A percentile compares a stretch with the other conserved stretches of the same genome.
Conservation (phyloP, 495 filamentous ascomycete species). For the Penicillium cataractarum region DNA sequence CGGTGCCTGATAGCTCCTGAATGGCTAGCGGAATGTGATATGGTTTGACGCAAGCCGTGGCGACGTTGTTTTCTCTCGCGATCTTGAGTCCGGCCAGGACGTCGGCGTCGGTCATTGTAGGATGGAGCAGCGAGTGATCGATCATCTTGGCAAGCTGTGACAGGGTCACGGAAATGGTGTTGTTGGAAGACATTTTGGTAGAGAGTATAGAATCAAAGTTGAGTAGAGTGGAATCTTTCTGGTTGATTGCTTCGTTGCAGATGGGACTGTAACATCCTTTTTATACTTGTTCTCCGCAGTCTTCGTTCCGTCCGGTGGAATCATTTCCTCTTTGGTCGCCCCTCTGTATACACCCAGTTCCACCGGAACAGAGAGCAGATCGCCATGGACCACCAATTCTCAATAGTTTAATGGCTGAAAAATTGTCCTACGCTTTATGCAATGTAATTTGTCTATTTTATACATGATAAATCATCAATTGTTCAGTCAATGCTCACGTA, state of each 20-base stretch:
- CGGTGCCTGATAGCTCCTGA: slow-evolving; percentile 46
- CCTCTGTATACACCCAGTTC: not conserved
- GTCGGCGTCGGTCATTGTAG: slow-evolving; percentile 61
- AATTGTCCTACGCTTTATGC: no score
- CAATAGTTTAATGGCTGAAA: no score
- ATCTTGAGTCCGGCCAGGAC: slow-evolving; percentile 52
- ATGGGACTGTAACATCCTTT: not conserved
- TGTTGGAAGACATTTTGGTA: slow-evolving; percentile 13
- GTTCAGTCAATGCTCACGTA: not conserved
- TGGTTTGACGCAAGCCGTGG: slow-evolving; percentile 60
- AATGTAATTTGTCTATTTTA: no score
- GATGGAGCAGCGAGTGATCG: slow-evolving; percentile 64
- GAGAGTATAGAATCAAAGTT: not conserved
- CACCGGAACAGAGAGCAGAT: not conserved
- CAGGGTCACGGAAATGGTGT: slow-evolving; percentile 54
- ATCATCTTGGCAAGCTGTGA: slow-evolving; percentile 59
- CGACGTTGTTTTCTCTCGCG: slow-evolving; percentile 50
- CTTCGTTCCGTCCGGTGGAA: slow-evolving; percentile 5
- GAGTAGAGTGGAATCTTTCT: not conserved
- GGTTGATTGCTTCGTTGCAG: not conserved
- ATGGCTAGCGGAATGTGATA: slow-evolving; percentile 54
- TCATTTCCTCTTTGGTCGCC: slow-evolving; percentile 6
- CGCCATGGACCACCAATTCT: not conserved
- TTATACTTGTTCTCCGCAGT: not conserved
- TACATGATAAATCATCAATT: not conserved